Evolutionary conservation across 495 filamentous ascomycete species (phyloP).

Genomic region (Penicillium pulvis): DNA sequence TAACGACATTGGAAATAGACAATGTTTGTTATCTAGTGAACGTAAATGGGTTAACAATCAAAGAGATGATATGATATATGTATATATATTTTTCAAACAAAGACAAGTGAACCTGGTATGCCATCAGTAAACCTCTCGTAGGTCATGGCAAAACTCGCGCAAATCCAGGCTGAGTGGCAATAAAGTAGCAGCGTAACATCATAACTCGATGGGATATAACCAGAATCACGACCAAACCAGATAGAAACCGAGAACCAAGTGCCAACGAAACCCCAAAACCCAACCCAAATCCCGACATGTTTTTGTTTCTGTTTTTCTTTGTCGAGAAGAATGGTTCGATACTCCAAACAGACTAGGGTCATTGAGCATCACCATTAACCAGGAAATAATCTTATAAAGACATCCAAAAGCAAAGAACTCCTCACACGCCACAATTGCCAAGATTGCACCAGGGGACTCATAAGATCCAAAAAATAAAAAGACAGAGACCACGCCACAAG

Average conservation of each 20-base stretch:
- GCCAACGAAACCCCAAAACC: conserved; percentile 6
- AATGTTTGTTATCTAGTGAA: too few species aligned
- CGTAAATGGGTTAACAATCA: too few species aligned
- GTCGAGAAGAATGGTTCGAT: background rate
- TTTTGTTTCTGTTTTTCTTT: background rate
- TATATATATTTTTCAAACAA: conserved; percentile 6
- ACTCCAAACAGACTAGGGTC: background rate
- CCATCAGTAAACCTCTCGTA: background rate
- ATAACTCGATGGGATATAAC: conserved; percentile 41
- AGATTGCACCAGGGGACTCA: background rate
- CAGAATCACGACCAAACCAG: conserved; percentile 20
- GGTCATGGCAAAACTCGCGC: background rate
- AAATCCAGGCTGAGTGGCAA: conserved; percentile 12
- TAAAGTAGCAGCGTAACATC: conserved; percentile 29
- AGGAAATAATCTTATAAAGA: background rate
- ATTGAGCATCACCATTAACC: background rate
- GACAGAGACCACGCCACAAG: background rate
- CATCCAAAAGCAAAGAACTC: background rate
- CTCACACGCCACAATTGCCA: conserved; percentile 1
- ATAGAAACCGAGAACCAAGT: conserved; percentile 14
- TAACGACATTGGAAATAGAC: too few species aligned
- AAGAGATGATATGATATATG: background rate
- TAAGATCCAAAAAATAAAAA: conserved; percentile 2
- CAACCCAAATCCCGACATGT: conserved; percentile 1
- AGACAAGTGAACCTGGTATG: background rate